phyloP scores from a whole-genome alignment of 805 yeast genomes.

The Metschnikowia hibisci region DNA sequence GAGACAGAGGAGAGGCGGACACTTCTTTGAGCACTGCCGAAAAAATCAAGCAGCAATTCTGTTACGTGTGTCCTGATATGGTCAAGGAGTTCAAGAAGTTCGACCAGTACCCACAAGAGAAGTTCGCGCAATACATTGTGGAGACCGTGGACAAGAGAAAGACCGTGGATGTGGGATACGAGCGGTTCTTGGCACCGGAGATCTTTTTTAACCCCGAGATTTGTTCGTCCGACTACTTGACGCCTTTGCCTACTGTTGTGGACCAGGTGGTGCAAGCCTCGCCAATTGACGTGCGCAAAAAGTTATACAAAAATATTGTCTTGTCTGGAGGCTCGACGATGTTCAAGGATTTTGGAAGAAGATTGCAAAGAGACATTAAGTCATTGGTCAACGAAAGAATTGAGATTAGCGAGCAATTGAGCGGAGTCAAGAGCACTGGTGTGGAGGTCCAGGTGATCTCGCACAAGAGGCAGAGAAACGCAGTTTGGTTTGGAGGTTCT shows the following conservation, averaged over 20 bases:
- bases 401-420: slow-evolving; percentile 68
- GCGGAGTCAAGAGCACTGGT: slow-evolving; percentile 81
- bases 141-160: slow-evolving; percentile 71
- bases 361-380: slow-evolving; percentile 93
- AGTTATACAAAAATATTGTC: slow-evolving; percentile 91
- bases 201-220: slow-evolving; percentile 98
- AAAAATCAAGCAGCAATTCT: slow-evolving; percentile 91
- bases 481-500: slow-evolving; percentile 99
- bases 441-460: slow-evolving; percentile 95
- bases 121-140: slow-evolving; percentile 88
- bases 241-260: slow-evolving; percentile 94
- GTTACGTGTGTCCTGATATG: slow-evolving; percentile 96
- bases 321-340: slow-evolving; percentile 97
- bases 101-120: slow-evolving; percentile 83
- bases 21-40: slow-evolving; percentile 95
- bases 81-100: slow-evolving; percentile 94
- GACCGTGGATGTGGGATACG: slow-evolving; percentile 90
- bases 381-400: slow-evolving; percentile 85
- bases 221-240: slow-evolving; percentile 88
- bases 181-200: slow-evolving; percentile 97
- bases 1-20: slow-evolving; percentile 96
- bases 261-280: slow-evolving; percentile 92
- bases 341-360: slow-evolving; percentile 97
- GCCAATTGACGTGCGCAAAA: slow-evolving; percentile 97
- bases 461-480: slow-evolving; percentile 96